Percentiles rank a stretch among this genome's conserved stretches.
Evolutionary conservation across 257 asterid species (phyloP).

Genomic region (Scutellaria barbata): DNA sequence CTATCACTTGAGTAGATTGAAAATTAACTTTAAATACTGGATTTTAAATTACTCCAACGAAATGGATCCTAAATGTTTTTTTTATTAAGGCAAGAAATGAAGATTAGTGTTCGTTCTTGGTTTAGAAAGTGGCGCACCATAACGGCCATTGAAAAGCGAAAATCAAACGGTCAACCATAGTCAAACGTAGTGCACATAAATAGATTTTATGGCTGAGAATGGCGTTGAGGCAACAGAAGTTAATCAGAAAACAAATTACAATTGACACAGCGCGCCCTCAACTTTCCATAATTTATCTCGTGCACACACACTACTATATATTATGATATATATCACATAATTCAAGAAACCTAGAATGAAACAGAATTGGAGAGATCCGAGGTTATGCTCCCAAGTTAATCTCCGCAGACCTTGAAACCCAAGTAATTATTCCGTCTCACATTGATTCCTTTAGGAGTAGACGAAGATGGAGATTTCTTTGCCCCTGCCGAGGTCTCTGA

Average conservation of each 20-base stretch:
- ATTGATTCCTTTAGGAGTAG: slow-evolving; percentile 19
- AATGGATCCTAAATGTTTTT: no score
- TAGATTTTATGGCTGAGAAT: slow-evolving; percentile 41
- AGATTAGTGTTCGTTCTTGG: not conserved
- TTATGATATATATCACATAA: not conserved
- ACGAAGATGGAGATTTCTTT: slow-evolving; percentile 66
- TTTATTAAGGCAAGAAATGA: no score
- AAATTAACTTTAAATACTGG: no score
- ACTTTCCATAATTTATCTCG: slow-evolving; percentile 25
- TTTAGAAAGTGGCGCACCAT: slow-evolving; percentile 22
- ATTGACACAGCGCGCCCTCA: slow-evolving; percentile 6
- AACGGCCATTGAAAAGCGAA: slow-evolving; percentile 26
- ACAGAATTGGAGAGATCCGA: slow-evolving; percentile 27
- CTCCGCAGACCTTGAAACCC: slow-evolving; percentile 26
- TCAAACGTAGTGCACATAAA: not conserved
- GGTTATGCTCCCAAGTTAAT: slow-evolving; percentile 39
- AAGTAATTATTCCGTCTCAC: not conserved
- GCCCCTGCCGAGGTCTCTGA: slow-evolving; percentile 59
- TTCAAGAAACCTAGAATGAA: slow-evolving; percentile 31
- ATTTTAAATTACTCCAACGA: no score
- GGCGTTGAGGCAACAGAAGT: slow-evolving; percentile 25
- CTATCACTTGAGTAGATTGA: no score
- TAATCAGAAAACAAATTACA: slow-evolving; percentile 14
- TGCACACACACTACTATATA: not conserved
- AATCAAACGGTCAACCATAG: slow-evolving; percentile 21